Evolutionary conservation across 129 eudicot species (phyloP).

Genomic region (Helianthus tuberosus): DNA sequence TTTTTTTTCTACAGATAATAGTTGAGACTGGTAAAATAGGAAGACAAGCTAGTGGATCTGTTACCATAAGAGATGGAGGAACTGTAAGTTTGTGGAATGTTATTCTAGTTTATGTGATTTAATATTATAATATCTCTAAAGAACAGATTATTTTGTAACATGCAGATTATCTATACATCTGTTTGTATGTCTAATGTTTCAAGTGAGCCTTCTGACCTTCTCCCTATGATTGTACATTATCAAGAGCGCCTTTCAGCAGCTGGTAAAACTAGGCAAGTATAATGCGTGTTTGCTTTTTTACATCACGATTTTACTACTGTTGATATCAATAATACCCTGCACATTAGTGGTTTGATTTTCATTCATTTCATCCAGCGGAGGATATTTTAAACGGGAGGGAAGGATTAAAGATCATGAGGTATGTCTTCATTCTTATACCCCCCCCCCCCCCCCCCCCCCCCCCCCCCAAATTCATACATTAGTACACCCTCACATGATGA

Average conservation of each 20-base stretch:
- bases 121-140: conserved; percentile 3
- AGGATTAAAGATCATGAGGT: conserved; percentile 96
- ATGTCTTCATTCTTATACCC: background rate
- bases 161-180: conserved; percentile 83
- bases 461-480: no score
- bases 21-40: conserved; percentile 97
- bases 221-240: conserved; percentile 91
- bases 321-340: conserved; percentile 2
- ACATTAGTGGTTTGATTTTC: conserved; percentile 7
- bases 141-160: conserved; percentile 16
- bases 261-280: conserved; percentile 86
- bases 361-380: conserved; percentile 61
- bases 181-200: conserved; percentile 89
- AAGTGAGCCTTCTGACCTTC: conserved; percentile 96
- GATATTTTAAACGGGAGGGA: conserved; percentile 94
- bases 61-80: conserved; percentile 91
- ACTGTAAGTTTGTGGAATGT: conserved; percentile 60
- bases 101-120: conserved; percentile 7
- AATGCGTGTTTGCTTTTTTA: background rate
- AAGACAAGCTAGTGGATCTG: conserved; percentile 97
- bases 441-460: no score
- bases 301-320: background rate
- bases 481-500: no score
- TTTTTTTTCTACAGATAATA: conserved; percentile 54
- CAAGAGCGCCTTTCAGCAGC: conserved; percentile 99